Evolutionary conservation across 2,329 filamentous ascomycete species (phyloP), one percentile per base, ranked within the genome.

Genomic region (Leptographium flavum): DNA sequence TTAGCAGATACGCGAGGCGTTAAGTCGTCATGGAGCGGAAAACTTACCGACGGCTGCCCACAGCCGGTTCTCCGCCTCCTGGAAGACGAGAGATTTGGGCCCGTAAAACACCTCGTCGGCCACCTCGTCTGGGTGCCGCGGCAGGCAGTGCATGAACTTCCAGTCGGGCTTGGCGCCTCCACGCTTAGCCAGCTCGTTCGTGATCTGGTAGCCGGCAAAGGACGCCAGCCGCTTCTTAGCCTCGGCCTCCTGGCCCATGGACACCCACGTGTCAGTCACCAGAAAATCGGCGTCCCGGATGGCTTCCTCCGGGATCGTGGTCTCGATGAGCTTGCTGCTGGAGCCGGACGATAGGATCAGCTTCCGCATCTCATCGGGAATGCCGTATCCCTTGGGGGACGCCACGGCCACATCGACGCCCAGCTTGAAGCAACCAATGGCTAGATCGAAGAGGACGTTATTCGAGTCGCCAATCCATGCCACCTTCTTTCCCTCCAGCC

Each of bases 141-240:
- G 92, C 48, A 98, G 65, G 61, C 92, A 98, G 68, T 98, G 92
- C 92, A 98, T 95, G 62, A 98, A 98, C 63, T 86, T 87, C 92
- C 92, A 98, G 51, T 75, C 74, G 14, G 82, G 71, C 61, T 92
- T 94, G 36, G 92, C 92, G 19, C 87, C 88, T 37, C 87, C 88
- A 42, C 80, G 73, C 63, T 81, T 75, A 2, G 87, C 90, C 53
- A 98, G 69, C 37, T 92, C 84, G 40, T 80, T 75, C 3, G 90
- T 95, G 57, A 98, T 83, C 61, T 95, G 90, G 65, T 88, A 98
- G 14, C 90, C 88, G 27, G 74, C 73, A 60, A 98, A 98, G 2
- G 79, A 87, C 58, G 81, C 76, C 49, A 95, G 61, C 42, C 86
- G 73, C 69, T 83, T 82, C 53, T 79, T 71, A 33, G 79, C 71